A percentile compares a stretch with the other conserved stretches of the same genome.
Evolutionary conservation across 768 basidiomycete species (phyloP).

Genomic region (Chalciporus pseudorubinellus): DNA sequence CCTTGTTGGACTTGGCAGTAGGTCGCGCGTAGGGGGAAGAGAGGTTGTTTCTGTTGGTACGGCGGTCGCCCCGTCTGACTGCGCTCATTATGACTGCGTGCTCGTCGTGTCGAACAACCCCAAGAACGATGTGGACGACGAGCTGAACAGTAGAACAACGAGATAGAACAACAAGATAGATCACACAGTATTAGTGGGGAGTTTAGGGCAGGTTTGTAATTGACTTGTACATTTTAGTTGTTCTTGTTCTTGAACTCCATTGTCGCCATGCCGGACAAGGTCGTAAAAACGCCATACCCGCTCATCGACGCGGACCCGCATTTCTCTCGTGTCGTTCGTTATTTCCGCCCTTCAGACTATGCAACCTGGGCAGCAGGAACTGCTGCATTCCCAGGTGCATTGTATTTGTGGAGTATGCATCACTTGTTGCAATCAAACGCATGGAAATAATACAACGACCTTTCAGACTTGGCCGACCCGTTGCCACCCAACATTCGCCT

Average conservation of each 20-base stretch:
- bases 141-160: constrained; percentile 12
- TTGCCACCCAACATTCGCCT: constrained; percentile 35
- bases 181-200: constrained; percentile 11
- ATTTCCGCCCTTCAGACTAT: constrained; percentile 88
- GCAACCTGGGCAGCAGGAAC: constrained; percentile 79
- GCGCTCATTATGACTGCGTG: constrained; percentile 48
- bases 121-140: constrained; percentile 5
- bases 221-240: constrained; percentile 9
- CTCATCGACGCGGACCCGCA: constrained; percentile 95
- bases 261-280: constrained; percentile 41
- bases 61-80: constrained; percentile 46
- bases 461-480: constrained; percentile 47
- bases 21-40: constrained; percentile 60
- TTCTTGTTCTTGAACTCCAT: neutral
- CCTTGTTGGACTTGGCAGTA: constrained; percentile 19
- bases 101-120: constrained; percentile 8
- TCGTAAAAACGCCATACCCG: constrained; percentile 69
- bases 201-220: constrained; percentile 32
- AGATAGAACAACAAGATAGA: constrained; percentile 24
- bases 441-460: constrained; percentile 11
- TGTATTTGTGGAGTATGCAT: constrained; percentile 77
- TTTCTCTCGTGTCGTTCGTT: constrained; percentile 79
- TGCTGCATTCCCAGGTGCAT: constrained; percentile 73
- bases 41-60: constrained; percentile 33
- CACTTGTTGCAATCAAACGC: constrained; percentile 1